Percentiles rank a stretch among this genome's conserved stretches.
Evolutionary conservation across 108 stramenopile genomes (phyloP).

Genomic region (Nannochloropsis salina): DNA sequence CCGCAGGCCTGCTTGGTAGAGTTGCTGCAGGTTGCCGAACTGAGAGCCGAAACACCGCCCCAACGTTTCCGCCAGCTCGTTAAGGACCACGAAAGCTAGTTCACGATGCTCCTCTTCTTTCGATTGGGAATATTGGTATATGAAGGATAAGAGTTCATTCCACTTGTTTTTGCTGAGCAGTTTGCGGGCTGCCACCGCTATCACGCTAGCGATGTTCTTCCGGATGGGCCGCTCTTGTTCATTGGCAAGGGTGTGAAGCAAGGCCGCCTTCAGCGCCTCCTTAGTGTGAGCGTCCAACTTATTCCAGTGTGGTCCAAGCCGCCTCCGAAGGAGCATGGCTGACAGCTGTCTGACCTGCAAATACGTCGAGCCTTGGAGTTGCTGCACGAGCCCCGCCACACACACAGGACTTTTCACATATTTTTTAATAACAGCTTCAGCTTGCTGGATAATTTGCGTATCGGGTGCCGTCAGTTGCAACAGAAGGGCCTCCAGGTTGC

Average conservation of each 20-base stretch:
- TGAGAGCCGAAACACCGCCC: constrained; percentile 69
- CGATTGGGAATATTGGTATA: constrained; percentile 27
- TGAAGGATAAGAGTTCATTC: constrained; percentile 24
- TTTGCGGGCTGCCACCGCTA: constrained; percentile 2
- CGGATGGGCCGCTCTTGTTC: neutral
- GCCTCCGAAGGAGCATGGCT: constrained; percentile 81
- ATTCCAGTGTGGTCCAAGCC: constrained; percentile 66
- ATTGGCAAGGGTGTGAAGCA: neutral
- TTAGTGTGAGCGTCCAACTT: constrained; percentile 63
- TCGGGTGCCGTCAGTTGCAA: constrained; percentile 72
- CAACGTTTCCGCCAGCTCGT: constrained; percentile 87
- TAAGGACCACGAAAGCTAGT: constrained; percentile 78
- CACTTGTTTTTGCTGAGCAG: constrained; percentile 11
- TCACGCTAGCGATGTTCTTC: neutral
- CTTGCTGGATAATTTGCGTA: constrained; percentile 76
- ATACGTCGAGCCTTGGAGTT: constrained; percentile 36
- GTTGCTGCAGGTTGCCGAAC: constrained; percentile 62
- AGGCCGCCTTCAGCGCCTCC: constrained; percentile 55
- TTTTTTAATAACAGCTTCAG: constrained; percentile 75
- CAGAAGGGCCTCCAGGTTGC: constrained; percentile 58
- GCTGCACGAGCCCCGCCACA: constrained; percentile 68
- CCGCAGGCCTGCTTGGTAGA: constrained; percentile 67
- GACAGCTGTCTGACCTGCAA: constrained; percentile 76
- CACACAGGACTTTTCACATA: constrained; percentile 66
- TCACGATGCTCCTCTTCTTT: constrained; percentile 68